Conservation (phyloP, 2,329 filamentous ascomycete genomes). For the Remersonia thermophila region DNA sequence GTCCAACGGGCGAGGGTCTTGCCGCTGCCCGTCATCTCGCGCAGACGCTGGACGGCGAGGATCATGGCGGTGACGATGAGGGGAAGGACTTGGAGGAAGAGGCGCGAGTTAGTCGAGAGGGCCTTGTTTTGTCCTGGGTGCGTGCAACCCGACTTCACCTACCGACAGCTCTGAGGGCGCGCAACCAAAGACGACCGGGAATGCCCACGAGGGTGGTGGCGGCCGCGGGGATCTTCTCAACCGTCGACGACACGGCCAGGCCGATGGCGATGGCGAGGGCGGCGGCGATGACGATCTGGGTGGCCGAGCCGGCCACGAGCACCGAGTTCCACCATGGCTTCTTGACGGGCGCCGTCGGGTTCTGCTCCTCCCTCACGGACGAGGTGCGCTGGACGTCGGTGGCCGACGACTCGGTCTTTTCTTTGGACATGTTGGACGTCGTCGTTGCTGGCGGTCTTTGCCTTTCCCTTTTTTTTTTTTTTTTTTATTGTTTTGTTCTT, state of each 20-base stretch:
- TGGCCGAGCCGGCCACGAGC: background rate
- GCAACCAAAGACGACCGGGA: conserved; percentile 37
- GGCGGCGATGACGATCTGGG: conserved; percentile 37
- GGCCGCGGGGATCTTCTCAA: conserved; percentile 30
- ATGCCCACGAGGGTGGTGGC: conserved; percentile 32
- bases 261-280: conserved; percentile 37
- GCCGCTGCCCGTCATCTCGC: conserved; percentile 32
- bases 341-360: too few relatives aligned
- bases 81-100: conserved; percentile 26
- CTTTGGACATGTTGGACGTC: too few relatives aligned
- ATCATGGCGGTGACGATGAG: conserved; percentile 41
- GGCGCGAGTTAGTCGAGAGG: too few relatives aligned
- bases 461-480: too few relatives aligned
- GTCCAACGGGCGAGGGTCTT: conserved; percentile 34
- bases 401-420: too few relatives aligned
- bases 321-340: conserved; percentile 1
- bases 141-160: background rate
- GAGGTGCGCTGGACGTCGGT: too few relatives aligned
- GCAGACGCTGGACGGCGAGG: conserved; percentile 35
- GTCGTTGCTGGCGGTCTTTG: too few relatives aligned
- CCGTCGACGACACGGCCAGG: conserved; percentile 30
- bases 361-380: too few relatives aligned
- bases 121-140: too few relatives aligned
- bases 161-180: conserved; percentile 34
- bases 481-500: too few relatives aligned